Percentiles rank a stretch among this genome's conserved stretches.
phyloP scores from a whole-genome alignment of 306 rosid species.

The Malus asiatica region DNA sequence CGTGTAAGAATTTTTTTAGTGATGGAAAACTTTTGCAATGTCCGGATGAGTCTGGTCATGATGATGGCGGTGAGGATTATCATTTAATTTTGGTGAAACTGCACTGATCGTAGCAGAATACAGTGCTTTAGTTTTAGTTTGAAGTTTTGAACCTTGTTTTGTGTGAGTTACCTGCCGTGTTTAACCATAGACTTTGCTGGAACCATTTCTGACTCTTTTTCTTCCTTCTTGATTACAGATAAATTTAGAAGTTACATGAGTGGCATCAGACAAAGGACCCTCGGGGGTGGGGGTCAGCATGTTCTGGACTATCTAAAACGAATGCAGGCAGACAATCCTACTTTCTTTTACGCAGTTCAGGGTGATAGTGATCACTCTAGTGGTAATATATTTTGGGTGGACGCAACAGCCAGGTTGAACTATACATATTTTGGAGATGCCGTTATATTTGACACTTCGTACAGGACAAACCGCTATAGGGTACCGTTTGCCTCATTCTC shows the following conservation, averaged over 20 bases:
- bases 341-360: conserved; percentile 69
- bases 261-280: conserved; percentile 54
- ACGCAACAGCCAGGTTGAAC: conserved; percentile 56
- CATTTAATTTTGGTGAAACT: neutral
- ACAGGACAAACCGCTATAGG: conserved; percentile 40
- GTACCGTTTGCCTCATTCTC: conserved; percentile 64
- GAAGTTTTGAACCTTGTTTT: neutral
- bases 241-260: conserved; percentile 43
- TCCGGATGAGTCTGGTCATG: neutral
- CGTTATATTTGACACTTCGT: conserved; percentile 62
- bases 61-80: neutral
- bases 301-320: conserved; percentile 72
- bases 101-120: neutral
- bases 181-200: neutral
- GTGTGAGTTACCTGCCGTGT: neutral
- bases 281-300: conserved; percentile 64
- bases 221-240: conserved; percentile 3
- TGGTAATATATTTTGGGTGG: conserved; percentile 79
- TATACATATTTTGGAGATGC: conserved; percentile 78
- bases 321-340: conserved; percentile 75
- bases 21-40: neutral
- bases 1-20: neutral
- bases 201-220: neutral
- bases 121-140: neutral
- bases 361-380: conserved; percentile 39